Percentiles rank a stretch among this genome's conserved stretches.
These are phyloP conservation scores for Breviolum minutum DNA, from an alignment of 73 alveolate species.

Conservation along the genomic window DNA sequence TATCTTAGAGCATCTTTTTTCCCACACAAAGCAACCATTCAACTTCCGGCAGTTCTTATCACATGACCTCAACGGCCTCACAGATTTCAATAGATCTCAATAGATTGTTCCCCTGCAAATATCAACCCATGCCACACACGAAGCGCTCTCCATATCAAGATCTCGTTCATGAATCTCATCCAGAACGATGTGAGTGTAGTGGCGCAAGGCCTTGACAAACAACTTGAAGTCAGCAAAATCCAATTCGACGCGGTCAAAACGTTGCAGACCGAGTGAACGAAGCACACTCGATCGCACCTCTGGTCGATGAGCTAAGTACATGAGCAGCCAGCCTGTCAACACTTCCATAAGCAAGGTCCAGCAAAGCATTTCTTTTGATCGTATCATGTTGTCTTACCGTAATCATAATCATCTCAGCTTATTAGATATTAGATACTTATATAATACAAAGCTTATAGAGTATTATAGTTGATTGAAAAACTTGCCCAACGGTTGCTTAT, in stretches of 20 bases:
- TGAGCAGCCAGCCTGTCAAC: constrained; percentile 71
- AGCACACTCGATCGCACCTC: not conserved
- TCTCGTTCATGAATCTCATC: constrained; percentile 87
- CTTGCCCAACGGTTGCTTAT: too few relatives aligned
- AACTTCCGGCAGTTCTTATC: not conserved
- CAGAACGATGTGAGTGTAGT: constrained; percentile 73
- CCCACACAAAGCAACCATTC: not conserved
- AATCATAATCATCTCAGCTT: too few relatives aligned
- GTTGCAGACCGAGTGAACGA: not conserved
- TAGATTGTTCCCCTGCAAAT: not conserved
- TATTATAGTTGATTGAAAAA: too few relatives aligned
- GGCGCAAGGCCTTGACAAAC: constrained; percentile 67
- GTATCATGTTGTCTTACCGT: too few relatives aligned
- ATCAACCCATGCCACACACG: not conserved
- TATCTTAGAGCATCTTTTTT: too few relatives aligned
- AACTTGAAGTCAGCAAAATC: not conserved
- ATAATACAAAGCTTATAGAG: too few relatives aligned
- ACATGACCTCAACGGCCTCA: not conserved
- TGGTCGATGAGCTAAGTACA: constrained; percentile 81
- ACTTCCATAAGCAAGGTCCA: not conserved
- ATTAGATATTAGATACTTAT: too few relatives aligned
- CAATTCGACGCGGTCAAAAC: not conserved
- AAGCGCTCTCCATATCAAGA: constrained; percentile 40
- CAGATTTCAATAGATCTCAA: not conserved
- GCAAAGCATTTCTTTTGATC: not conserved